Conservation (phyloP, 768 basidiomycete species). For the Xerocomellus chrysenteron region DNA sequence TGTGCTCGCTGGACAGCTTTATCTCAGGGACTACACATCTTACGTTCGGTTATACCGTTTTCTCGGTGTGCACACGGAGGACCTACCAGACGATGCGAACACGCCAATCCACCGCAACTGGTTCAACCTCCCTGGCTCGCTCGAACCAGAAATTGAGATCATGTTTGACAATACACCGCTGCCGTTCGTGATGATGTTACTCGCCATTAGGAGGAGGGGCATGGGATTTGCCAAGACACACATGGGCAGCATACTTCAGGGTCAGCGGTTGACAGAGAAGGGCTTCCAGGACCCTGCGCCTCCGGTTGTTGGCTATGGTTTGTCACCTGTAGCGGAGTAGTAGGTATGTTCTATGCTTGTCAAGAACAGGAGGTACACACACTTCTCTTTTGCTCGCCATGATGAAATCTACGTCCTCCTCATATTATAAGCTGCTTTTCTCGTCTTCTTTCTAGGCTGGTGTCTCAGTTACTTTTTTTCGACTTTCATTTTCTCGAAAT, state of each 20-base stretch:
- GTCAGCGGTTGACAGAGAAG: background rate
- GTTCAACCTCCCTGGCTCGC: background rate
- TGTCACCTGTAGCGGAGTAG: background rate
- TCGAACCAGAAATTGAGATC: background rate
- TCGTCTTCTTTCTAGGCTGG: too few species aligned
- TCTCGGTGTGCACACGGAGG: background rate
- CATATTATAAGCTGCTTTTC: too few species aligned
- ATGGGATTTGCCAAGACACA: background rate
- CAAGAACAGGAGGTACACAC: too few species aligned
- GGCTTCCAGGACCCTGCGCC: background rate
- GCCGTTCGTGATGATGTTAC: background rate
- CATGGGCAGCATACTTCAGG: background rate
- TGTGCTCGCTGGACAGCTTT: too few species aligned
- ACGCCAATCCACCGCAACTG: background rate
- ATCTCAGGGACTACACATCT: background rate
- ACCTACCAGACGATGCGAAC: background rate
- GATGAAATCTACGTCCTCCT: too few species aligned
- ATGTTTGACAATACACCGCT: background rate
- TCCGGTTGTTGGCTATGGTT: background rate
- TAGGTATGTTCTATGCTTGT: background rate
- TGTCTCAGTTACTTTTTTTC: too few species aligned
- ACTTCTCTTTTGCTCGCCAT: too few species aligned
- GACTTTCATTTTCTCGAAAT: too few species aligned
- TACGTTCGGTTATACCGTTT: background rate
- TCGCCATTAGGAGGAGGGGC: background rate